A percentile compares a stretch with the other conserved stretches of the same genome.
Evolutionary conservation across 257 asterid genomes (phyloP).

Genomic region (Leptodermis oblonga): DNA sequence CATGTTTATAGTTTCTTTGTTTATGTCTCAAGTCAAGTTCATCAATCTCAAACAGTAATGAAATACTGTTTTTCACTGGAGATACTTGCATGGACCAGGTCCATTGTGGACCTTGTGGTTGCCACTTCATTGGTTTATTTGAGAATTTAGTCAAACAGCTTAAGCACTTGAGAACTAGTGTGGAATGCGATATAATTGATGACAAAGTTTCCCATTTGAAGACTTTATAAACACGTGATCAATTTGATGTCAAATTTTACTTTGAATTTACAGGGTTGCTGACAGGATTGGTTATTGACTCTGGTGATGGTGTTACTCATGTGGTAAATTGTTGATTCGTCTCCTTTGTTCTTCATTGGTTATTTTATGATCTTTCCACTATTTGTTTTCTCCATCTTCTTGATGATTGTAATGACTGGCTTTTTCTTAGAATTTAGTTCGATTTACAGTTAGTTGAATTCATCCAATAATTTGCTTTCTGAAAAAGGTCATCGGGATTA

Average conservation of each 20-base stretch:
- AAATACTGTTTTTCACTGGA: neutral
- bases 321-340: constrained; percentile 57
- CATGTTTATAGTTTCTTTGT: neutral
- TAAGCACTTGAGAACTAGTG: neutral
- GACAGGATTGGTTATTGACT: constrained; percentile 92
- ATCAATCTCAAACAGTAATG: neutral
- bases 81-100: neutral
- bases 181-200: neutral
- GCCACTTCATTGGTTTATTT: neutral
- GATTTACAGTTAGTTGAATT: neutral
- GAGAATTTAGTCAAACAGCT: neutral
- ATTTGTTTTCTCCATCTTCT: neutral
- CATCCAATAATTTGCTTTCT: constrained; percentile 7
- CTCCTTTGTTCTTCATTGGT: constrained; percentile 10
- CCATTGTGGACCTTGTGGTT: neutral
- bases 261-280: constrained; percentile 67
- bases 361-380: neutral
- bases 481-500: neutral
- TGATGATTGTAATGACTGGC: constrained; percentile 8
- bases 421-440: constrained; percentile 17
- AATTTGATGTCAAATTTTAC: constrained; percentile 21
- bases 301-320: constrained; percentile 98
- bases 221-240: constrained; percentile 6
- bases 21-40: neutral
- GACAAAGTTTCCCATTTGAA: neutral